A percentile compares a stretch with the other conserved stretches of the same genome.
Conservation (phyloP, 306 rosid species). For the Citrullus colocynthis region DNA sequence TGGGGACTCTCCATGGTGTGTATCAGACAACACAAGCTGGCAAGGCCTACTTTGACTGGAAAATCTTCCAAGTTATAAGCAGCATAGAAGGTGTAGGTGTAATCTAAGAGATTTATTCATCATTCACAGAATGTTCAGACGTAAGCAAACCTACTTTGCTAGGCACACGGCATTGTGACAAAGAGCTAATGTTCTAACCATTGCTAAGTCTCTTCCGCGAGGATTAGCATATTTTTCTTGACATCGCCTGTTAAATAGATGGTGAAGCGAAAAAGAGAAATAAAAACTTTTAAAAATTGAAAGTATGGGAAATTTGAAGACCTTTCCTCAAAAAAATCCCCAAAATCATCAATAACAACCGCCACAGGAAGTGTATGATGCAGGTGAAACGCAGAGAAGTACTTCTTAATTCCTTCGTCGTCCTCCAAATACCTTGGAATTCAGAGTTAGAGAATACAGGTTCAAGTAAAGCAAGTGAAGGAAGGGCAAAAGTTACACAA, state of each 20-base stretch:
- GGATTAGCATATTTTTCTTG: constrained; percentile 50
- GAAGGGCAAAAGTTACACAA: not conserved
- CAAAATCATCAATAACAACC: constrained; percentile 69
- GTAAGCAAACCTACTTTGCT: constrained; percentile 49
- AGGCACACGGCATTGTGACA: constrained; percentile 58
- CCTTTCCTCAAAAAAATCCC: constrained; percentile 64
- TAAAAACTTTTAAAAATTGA: not conserved
- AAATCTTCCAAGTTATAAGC: not conserved
- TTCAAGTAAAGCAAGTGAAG: not conserved
- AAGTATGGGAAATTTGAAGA: constrained; percentile 4
- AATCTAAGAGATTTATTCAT: not conserved
- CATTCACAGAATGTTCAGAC: not conserved
- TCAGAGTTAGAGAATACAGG: not conserved
- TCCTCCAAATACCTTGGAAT: constrained; percentile 53
- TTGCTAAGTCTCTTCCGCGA: constrained; percentile 75
- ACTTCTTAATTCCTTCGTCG: constrained; percentile 64
- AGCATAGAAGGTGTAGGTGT: not conserved
- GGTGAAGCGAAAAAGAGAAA: not conserved
- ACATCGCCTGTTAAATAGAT: constrained; percentile 37
- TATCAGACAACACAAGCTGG: constrained; percentile 71
- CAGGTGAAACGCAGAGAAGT: constrained; percentile 84
- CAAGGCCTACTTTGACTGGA: constrained; percentile 49
- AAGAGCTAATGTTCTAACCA: constrained; percentile 75
- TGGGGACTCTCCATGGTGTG: constrained; percentile 66
- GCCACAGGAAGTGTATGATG: constrained; percentile 47